phyloP scores from a whole-genome alignment of 2,329 filamentous ascomycete species.

The Botryosphaeria agaves region DNA sequence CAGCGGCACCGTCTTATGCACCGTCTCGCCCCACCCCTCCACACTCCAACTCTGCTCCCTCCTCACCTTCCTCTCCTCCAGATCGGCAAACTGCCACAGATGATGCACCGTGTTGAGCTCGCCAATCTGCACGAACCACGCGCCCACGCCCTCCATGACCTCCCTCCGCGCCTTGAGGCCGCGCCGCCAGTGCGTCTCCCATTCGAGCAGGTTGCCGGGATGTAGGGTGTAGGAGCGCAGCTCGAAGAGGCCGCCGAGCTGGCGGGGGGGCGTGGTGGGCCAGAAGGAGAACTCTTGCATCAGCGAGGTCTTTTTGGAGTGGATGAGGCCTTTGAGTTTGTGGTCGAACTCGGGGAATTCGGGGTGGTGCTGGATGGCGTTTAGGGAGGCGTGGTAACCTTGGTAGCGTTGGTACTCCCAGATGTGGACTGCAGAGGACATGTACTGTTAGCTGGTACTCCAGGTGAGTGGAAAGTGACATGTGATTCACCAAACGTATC shows the following conservation, averaged over 20 bases:
- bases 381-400: constrained; percentile 82
- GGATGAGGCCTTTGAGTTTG: constrained; percentile 74
- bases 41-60: constrained; percentile 91
- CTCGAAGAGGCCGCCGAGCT: constrained; percentile 87
- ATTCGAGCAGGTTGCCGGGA: constrained; percentile 89
- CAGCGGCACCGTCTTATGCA: constrained; percentile 94
- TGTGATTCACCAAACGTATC: constrained; percentile 70
- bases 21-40: constrained; percentile 91
- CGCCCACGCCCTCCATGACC: constrained; percentile 96
- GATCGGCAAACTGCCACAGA: constrained; percentile 93
- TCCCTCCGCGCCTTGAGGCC: constrained; percentile 80
- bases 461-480: too few relatives aligned
- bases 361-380: constrained; percentile 67
- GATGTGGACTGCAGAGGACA: constrained; percentile 59
- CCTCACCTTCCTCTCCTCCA: constrained; percentile 80
- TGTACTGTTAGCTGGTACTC: not conserved
- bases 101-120: constrained; percentile 96
- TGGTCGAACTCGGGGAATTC: constrained; percentile 71
- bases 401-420: constrained; percentile 98
- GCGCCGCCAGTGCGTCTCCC: constrained; percentile 95
- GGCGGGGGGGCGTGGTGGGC: constrained; percentile 82
- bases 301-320: constrained; percentile 67
- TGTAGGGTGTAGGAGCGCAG: constrained; percentile 92
- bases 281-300: constrained; percentile 99
- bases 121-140: constrained; percentile 97